Conservation (phyloP, 140 eudicot genomes). For the Erigeron philadelphicus region DNA sequence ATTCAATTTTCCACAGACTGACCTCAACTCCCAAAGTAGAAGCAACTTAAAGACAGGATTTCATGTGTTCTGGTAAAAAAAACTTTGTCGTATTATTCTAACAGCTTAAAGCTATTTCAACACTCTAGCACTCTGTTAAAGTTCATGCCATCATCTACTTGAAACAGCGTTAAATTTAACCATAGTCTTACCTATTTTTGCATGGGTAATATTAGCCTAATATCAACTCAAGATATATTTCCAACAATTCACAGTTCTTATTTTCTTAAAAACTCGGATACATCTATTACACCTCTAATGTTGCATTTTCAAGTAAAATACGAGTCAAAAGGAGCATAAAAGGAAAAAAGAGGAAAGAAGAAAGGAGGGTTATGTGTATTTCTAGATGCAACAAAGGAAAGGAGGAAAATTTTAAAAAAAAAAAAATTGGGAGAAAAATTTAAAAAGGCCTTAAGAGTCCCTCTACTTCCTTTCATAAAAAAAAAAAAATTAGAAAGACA, state of each 20-base stretch:
- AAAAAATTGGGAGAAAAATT: no score
- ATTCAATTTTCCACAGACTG: neutral
- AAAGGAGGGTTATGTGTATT: no score
- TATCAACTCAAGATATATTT: neutral
- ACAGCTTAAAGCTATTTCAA: neutral
- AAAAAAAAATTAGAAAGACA: no score
- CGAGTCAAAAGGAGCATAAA: no score
- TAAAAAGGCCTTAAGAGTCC: no score
- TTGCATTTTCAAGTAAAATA: no score
- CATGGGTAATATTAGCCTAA: neutral
- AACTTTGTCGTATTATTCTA: neutral
- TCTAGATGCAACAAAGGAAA: no score
- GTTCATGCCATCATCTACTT: neutral
- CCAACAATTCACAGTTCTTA: neutral
- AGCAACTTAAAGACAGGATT: slow-evolving; percentile 7
- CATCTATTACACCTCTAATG: no score
- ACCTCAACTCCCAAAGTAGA: neutral
- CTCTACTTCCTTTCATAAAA: no score
- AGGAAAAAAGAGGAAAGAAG: no score
- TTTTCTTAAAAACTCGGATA: neutral
- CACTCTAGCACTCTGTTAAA: neutral
- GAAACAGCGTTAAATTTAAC: slow-evolving; percentile 5
- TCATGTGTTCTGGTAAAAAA: neutral
- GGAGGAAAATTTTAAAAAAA: no score
- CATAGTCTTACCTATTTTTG: neutral